Conservation (phyloP, 192 early-diverging fungal species). For the Coemansia sp. region DNA sequence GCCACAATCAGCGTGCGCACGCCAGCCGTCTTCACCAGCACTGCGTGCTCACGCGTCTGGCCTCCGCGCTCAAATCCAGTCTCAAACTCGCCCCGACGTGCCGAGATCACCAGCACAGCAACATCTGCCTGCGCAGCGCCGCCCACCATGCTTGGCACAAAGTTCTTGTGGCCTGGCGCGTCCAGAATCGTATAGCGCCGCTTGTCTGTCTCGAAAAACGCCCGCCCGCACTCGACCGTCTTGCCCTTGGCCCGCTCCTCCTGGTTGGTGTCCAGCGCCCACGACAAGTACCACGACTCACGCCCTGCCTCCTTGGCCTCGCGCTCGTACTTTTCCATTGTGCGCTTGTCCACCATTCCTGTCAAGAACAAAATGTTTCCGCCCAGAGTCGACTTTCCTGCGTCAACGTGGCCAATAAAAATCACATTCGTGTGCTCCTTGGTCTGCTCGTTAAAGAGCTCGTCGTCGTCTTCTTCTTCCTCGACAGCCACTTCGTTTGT, state of each 20-base stretch:
- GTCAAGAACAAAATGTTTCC: slow-evolving; percentile 92
- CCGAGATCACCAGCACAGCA: slow-evolving; percentile 93
- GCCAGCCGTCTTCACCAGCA: slow-evolving; percentile 95
- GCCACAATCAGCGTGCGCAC: slow-evolving; percentile 90
- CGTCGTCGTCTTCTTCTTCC: slow-evolving; percentile 52
- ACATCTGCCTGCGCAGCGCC: slow-evolving; percentile 97
- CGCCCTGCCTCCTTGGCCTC: slow-evolving; percentile 97
- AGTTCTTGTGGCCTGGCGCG: slow-evolving; percentile 98
- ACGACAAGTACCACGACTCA: slow-evolving; percentile 98
- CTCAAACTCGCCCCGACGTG: slow-evolving; percentile 98
- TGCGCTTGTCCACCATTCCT: slow-evolving; percentile 99
- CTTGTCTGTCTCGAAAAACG: slow-evolving; percentile 94
- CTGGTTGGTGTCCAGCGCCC: slow-evolving; percentile 95
- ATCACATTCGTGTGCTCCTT: slow-evolving; percentile 98
- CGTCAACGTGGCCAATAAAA: slow-evolving; percentile 98
- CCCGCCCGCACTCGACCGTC: slow-evolving; percentile 97
- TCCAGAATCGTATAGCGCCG: slow-evolving; percentile 97
- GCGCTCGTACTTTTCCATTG: slow-evolving; percentile 98
- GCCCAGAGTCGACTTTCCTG: slow-evolving; percentile 98
- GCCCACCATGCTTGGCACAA: slow-evolving; percentile 95
- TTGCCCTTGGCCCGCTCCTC: slow-evolving; percentile 99
- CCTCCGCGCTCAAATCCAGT: slow-evolving; percentile 99
- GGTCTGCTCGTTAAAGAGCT: slow-evolving; percentile 68
- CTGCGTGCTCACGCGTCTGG: slow-evolving; percentile 97
- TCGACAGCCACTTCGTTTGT: not conserved